A percentile compares a stretch with the other conserved stretches of the same genome.
phyloP scores from a whole-genome alignment of 1,139 yeast species.

The Spathaspora sp. region DNA sequence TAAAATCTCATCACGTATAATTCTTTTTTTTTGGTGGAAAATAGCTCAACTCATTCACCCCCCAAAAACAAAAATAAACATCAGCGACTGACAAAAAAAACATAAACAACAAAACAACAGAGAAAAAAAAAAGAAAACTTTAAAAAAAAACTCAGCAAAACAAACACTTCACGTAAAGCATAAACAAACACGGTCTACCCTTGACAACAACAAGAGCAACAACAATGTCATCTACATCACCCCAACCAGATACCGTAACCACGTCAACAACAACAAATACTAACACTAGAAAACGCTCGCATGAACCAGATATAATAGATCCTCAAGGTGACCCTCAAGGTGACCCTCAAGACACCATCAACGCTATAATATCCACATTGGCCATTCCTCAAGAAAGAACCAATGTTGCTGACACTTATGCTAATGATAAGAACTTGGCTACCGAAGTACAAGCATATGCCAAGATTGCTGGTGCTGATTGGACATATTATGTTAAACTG shows the following conservation, averaged over 20 bases:
- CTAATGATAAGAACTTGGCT: conserved; percentile 73
- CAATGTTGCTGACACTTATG: conserved; percentile 46
- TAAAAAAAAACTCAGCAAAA: background rate
- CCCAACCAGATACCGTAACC: background rate
- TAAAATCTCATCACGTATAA: background rate
- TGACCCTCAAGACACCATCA: conserved; percentile 54
- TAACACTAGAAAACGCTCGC: conserved; percentile 34
- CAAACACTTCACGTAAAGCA: background rate
- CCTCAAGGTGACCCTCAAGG: background rate
- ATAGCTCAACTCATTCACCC: background rate
- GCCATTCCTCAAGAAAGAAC: conserved; percentile 51
- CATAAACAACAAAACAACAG: background rate
- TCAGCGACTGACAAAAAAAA: conserved; percentile 1
- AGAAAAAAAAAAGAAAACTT: too few species aligned
- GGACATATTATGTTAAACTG: conserved; percentile 94
- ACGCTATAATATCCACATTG: conserved; percentile 51
- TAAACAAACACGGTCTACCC: background rate
- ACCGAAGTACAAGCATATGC: conserved; percentile 95
- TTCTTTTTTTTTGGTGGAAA: background rate
- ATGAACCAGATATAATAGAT: conserved; percentile 33
- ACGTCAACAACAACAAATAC: too few species aligned
- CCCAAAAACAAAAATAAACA: conserved; percentile 1
- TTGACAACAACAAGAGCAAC: too few species aligned
- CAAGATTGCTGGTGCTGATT: conserved; percentile 85
- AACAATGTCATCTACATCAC: conserved; percentile 15